Evolutionary conservation across 1,284 basidiomycete species (phyloP).

Genomic region (Calocybe gambosa): DNA sequence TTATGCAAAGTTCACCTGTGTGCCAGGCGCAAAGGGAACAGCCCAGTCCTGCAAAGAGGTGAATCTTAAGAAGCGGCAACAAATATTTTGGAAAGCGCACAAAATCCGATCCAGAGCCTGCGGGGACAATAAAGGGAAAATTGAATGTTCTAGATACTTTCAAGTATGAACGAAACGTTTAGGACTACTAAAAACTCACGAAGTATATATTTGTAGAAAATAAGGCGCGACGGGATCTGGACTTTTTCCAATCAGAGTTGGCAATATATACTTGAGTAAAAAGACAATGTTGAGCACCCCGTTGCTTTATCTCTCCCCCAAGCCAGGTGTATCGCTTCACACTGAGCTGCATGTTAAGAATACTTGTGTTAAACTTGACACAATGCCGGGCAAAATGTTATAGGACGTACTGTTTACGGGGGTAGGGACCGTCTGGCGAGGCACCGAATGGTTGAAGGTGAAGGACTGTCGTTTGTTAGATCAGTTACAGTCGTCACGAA

Average conservation of each 20-base stretch:
- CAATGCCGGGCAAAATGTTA: background rate
- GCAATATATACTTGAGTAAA: background rate
- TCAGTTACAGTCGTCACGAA: background rate
- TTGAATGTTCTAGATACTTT: conserved; percentile 33
- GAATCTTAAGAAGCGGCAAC: background rate
- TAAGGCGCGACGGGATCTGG: conserved; percentile 53
- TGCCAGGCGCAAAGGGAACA: conserved; percentile 53
- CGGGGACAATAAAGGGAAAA: conserved; percentile 46
- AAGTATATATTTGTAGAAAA: conserved; percentile 55
- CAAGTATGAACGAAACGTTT: background rate
- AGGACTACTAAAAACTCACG: conserved; percentile 36
- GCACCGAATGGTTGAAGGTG: conserved; percentile 42
- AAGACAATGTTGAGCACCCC: conserved; percentile 31
- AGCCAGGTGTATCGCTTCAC: conserved; percentile 44
- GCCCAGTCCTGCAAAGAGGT: conserved; percentile 40
- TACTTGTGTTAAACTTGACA: background rate
- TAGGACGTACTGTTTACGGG: conserved; percentile 39
- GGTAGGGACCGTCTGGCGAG: conserved; percentile 36
- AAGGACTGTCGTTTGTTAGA: conserved; percentile 36
- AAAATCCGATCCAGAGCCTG: conserved; percentile 39
- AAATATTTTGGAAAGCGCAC: conserved; percentile 27
- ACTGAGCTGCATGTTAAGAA: conserved; percentile 44
- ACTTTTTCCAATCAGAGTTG: conserved; percentile 23
- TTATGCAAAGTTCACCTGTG: conserved; percentile 30
- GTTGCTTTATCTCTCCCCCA: conserved; percentile 40